phyloP scores from a whole-genome alignment of 2,329 filamentous ascomycete species.

The Neopestalotiopsis clavispora region DNA sequence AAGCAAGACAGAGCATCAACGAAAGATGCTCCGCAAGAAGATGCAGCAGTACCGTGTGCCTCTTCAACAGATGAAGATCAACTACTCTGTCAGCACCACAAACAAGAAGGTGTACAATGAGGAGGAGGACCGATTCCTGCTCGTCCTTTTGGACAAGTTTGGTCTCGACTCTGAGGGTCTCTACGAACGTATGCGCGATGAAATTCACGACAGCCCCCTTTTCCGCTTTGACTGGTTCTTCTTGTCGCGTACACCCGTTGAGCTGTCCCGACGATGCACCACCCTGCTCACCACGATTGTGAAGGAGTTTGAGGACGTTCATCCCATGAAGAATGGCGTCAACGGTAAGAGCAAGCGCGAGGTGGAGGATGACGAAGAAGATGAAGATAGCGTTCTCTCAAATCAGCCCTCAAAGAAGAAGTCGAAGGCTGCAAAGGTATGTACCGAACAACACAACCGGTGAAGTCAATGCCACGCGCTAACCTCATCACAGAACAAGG shows the following conservation, averaged over 20 bases:
- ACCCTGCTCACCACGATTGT: conserved; percentile 94
- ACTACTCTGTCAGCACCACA: conserved; percentile 97
- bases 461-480: conserved; percentile 22
- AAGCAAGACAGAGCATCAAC: conserved; percentile 87
- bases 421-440: conserved; percentile 85
- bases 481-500: conserved; percentile 75
- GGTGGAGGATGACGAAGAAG: conserved; percentile 80
- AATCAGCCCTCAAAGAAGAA: conserved; percentile 93
- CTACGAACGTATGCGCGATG: conserved; percentile 94
- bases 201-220: conserved; percentile 90
- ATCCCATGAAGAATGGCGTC: conserved; percentile 59
- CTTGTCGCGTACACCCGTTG: conserved; percentile 88
- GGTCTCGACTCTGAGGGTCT: conserved; percentile 90
- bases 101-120: conserved; percentile 99
- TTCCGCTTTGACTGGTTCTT: conserved; percentile 99
- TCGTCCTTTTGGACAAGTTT: conserved; percentile 90
- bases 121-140: conserved; percentile 93
- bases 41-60: conserved; percentile 96
- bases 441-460: conserved; percentile 32
- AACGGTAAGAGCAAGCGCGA: conserved; percentile 79
- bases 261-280: conserved; percentile 90
- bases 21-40: conserved; percentile 93
- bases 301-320: conserved; percentile 84
- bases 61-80: conserved; percentile 96
- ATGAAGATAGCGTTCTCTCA: conserved; percentile 80